Base-by-base conservation (phyloP, 768 basidiomycete genomes). In the Baorangia bicolor region DNA sequence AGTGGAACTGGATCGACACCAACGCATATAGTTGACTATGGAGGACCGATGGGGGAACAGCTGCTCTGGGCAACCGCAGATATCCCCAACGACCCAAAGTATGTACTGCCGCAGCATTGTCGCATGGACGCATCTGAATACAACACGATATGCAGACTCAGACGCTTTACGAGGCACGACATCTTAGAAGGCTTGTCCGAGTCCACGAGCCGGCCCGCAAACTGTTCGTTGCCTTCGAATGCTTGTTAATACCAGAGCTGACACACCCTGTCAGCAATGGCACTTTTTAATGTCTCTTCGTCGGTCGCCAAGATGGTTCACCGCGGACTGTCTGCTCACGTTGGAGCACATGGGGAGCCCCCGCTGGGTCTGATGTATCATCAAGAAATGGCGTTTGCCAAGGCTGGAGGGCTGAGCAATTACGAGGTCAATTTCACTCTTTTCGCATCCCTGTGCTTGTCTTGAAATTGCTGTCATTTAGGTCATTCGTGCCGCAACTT, bases 321-420 rank as follows among this genome's bases (percentile, higher is more conserved):
- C 28, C 80, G 77, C 52, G 88, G 87, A 13, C 68, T 88, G 16
- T 73, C 77, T 25, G 76, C 83, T 3, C 82, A 87, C 60, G 85
- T 90, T 55, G 88, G 88, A 23, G 87, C 87, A 0, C 88, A 90
- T 63, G 88, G 88, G 18, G 85, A 89, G 66, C 79, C 82, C 3
- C 88, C 88, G 0, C 68, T 88, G 12, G 88, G 88, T 1, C 64
- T 85, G n/a, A 87, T 87, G 72, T 91, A 90, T 60, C 88, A 90
- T 56, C 81, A 83, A 20, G 88, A 90, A 63, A 86, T 90, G 82
- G 77, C 74, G 49, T 88, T 87, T 66, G 75, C 85, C 25, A 73
- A 75, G 43, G 73, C 75, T 14, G 88, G 88, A 21, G 88, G 88
- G 3, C 69, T 90, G 59, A 82, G 72, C 27, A 87, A 86, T 62